Conservation (phyloP, 257 asterid species). For the Linaria vulgaris region DNA sequence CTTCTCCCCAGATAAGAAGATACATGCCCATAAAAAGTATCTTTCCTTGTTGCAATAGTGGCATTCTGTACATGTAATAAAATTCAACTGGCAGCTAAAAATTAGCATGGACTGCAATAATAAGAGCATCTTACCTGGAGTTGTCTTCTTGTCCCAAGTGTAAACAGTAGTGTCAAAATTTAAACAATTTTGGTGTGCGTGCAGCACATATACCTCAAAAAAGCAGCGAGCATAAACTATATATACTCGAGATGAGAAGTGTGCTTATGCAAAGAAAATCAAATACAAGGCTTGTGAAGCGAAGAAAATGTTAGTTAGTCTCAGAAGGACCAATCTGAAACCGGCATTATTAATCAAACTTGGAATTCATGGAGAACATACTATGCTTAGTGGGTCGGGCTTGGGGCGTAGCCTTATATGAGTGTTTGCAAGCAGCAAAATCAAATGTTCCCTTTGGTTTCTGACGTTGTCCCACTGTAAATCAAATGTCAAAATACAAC, state of each 20-base stretch:
- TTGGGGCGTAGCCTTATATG: slow-evolving; percentile 88
- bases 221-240: no score
- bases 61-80: slow-evolving; percentile 15
- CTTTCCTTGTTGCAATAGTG: slow-evolving; percentile 77
- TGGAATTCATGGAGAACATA: slow-evolving; percentile 33
- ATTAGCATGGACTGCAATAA: not conserved
- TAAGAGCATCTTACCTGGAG: slow-evolving; percentile 60
- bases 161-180: slow-evolving; percentile 95
- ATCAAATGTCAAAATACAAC: slow-evolving; percentile 28
- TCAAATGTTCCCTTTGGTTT: slow-evolving; percentile 94
- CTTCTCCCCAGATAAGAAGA: slow-evolving; percentile 99
- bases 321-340: no score
- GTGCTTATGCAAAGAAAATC: slow-evolving; percentile 7
- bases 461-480: slow-evolving; percentile 95
- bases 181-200: slow-evolving; percentile 14
- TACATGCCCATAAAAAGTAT: slow-evolving; percentile 95
- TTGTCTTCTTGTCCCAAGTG: slow-evolving; percentile 88
- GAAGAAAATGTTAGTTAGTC: no score
- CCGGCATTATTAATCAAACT: no score
- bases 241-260: not conserved
- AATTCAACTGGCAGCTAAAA: slow-evolving; percentile 13
- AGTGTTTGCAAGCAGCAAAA: slow-evolving; percentile 77
- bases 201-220: no score
- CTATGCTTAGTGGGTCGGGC: slow-evolving; percentile 82
- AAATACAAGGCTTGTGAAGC: not conserved